Percentiles rank a stretch among this genome's conserved stretches.
Evolutionary conservation across 176 grass and related monocot species (phyloP).

Genomic region (Eragrostis curvula): DNA sequence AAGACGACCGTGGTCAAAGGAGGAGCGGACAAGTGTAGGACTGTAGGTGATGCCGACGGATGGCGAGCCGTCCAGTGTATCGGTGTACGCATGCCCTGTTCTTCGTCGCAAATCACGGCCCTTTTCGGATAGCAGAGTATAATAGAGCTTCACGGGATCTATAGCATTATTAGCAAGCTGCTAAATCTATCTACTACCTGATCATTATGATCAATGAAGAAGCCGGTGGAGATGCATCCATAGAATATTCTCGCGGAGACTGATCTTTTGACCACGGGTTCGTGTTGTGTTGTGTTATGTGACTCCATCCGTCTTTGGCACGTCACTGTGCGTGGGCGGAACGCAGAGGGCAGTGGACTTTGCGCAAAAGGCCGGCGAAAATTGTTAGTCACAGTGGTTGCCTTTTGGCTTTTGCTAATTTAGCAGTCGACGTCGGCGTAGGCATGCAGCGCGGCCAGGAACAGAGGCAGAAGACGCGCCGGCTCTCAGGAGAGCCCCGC

Average conservation of each 20-base stretch:
- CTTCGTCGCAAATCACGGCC: neutral
- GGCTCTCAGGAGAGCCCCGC: too few relatives aligned
- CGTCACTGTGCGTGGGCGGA: neutral
- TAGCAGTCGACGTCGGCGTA: slow-evolving; percentile 4
- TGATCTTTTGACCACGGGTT: neutral
- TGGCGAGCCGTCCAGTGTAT: neutral
- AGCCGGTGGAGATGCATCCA: too few relatives aligned
- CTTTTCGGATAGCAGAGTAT: too few relatives aligned
- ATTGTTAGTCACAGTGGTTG: neutral
- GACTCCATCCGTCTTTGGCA: neutral
- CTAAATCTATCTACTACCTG: too few relatives aligned
- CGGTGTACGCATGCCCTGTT: neutral
- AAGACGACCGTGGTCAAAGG: too few relatives aligned
- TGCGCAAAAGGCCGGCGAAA: neutral
- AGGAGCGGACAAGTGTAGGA: too few relatives aligned
- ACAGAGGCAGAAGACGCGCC: neutral
- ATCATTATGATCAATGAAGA: too few relatives aligned
- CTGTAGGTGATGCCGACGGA: too few relatives aligned
- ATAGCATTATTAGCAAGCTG: too few relatives aligned
- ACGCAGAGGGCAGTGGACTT: slow-evolving; percentile 6
- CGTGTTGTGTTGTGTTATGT: neutral
- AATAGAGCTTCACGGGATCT: too few relatives aligned
- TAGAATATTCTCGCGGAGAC: neutral
- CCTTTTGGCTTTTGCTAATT: neutral
- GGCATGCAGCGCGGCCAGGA: neutral